Base-by-base conservation (phyloP, 345 rosid genomes). In the Bruguiera parviflora region DNA sequence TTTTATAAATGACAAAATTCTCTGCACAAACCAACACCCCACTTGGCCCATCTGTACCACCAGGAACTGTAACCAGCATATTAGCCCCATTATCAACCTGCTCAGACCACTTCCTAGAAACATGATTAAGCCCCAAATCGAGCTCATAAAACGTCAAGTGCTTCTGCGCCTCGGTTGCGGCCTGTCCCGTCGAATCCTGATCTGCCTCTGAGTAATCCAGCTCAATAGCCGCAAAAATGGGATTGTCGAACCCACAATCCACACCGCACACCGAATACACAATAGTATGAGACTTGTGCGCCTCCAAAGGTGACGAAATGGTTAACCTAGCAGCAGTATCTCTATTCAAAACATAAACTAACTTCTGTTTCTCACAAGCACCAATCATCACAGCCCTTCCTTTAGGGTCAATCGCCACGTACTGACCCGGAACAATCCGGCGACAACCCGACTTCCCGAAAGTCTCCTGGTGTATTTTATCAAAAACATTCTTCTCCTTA, bases 61-160 rank as follows among this genome's bases (percentile, higher is more conserved):
- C 99, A n/a, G 99, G 99, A 9, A 95, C 99, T 0, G 96, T 92
- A 73, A 95, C 98, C 56, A 95, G 89, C 96, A 92, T 81, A 69
- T 95, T 92, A 7, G 99, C 99, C n/a, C 96, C 99, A 64, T 91
- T 93, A 65, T 95, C 98, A 66, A 95, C 98, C 2, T 87, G 84
- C 55, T 95, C 98, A 0, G 98, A 90, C 98, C 99, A 95, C 73
- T 92, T 95, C 70, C 99, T 79, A 24, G 99, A 95, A 1, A 95
- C 99, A 69, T 95, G 99, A 65, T 95, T 95, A 70, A 95, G 96
- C 67, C 98, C 89, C 78, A 94, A 79, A 86, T 95, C 97, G 20
- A 95, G 96, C 81, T 92, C 99, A 43, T 90, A 95, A 71, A 92
- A 92, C 0, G 98, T 95, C 84, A 95, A 80, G 65, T 90, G 88